Percentiles rank a stretch among this genome's conserved stretches.
Evolutionary conservation across 768 basidiomycete species (phyloP).

Genomic region (Dentipellis fragilis): DNA sequence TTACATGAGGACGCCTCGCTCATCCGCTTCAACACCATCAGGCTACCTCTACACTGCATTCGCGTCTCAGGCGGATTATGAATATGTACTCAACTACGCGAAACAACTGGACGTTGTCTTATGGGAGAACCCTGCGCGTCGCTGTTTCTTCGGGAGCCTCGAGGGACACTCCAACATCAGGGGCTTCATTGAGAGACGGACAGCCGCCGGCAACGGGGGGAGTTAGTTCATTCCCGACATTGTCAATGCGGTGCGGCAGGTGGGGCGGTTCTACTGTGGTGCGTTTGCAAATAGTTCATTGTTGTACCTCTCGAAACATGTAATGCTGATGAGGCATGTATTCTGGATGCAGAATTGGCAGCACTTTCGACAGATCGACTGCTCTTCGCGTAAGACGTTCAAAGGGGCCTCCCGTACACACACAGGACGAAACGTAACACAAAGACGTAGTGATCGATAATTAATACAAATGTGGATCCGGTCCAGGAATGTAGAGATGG

Average conservation of each 20-base stretch:
- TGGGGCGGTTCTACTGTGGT: too few species aligned
- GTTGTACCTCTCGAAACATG: too few species aligned
- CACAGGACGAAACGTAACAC: background rate
- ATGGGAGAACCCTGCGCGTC: conserved; percentile 67
- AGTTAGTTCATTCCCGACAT: background rate
- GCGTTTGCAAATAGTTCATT: too few species aligned
- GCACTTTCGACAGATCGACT: too few species aligned
- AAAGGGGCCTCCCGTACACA: background rate
- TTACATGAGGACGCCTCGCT: too few species aligned
- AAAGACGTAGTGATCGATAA: background rate
- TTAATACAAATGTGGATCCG: background rate
- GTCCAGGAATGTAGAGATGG: background rate
- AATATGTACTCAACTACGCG: conserved; percentile 79
- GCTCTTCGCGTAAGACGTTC: too few species aligned
- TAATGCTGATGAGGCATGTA: too few species aligned
- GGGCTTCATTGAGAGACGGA: conserved; percentile 70
- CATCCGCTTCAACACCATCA: conserved; percentile 18
- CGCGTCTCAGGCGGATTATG: conserved; percentile 78
- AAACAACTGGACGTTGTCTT: conserved; percentile 71
- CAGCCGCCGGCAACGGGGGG: conserved; percentile 19
- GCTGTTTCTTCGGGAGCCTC: conserved; percentile 75
- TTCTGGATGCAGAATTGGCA: too few species aligned
- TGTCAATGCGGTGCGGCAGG: too few species aligned
- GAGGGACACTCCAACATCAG: conserved; percentile 74
- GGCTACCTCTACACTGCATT: conserved; percentile 88